Conservation (phyloP, 176 grass and related monocot genomes). For the Musa troglodytarum region DNA sequence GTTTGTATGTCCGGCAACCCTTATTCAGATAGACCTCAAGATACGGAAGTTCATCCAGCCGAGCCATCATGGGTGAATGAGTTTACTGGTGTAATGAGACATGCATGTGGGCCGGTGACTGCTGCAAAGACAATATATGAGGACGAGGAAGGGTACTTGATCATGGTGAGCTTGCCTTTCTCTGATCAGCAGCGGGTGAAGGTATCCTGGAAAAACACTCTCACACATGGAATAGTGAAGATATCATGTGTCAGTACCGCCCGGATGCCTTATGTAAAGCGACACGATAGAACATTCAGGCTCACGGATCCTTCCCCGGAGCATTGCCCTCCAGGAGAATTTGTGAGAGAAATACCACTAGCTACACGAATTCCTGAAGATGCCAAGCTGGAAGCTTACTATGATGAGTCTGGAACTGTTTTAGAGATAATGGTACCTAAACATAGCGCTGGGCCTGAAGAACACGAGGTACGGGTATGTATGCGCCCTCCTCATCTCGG, state of each 20-base stretch:
- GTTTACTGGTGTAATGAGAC: slow-evolving; percentile 19
- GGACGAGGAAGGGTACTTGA: slow-evolving; percentile 16
- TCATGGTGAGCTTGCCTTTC: slow-evolving; percentile 20
- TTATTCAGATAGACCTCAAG: slow-evolving; percentile 15
- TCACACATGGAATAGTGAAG: slow-evolving; percentile 16
- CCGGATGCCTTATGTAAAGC: slow-evolving; percentile 13
- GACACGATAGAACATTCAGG: slow-evolving; percentile 18
- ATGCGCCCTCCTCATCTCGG: slow-evolving; percentile 23
- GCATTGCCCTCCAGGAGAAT: slow-evolving; percentile 19
- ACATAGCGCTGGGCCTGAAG: slow-evolving; percentile 16
- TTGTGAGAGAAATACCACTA: slow-evolving; percentile 20
- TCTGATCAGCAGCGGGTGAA: slow-evolving; percentile 19
- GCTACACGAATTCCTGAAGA: slow-evolving; percentile 19
- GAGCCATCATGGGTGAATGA: slow-evolving; percentile 19
- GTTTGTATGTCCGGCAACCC: not conserved
- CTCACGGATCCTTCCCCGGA: slow-evolving; percentile 20
- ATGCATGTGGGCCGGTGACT: slow-evolving; percentile 12
- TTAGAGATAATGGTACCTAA: slow-evolving; percentile 24
- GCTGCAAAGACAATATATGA: slow-evolving; percentile 21
- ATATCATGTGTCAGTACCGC: slow-evolving; percentile 22
- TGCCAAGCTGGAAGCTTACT: slow-evolving; percentile 22
- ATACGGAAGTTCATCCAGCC: slow-evolving; percentile 5
- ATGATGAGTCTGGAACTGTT: slow-evolving; percentile 17
- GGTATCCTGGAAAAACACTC: slow-evolving; percentile 19
- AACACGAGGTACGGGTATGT: slow-evolving; percentile 19